Conservation (phyloP, 495 filamentous ascomycete species). For the Beverwykella pulmonaria region DNA sequence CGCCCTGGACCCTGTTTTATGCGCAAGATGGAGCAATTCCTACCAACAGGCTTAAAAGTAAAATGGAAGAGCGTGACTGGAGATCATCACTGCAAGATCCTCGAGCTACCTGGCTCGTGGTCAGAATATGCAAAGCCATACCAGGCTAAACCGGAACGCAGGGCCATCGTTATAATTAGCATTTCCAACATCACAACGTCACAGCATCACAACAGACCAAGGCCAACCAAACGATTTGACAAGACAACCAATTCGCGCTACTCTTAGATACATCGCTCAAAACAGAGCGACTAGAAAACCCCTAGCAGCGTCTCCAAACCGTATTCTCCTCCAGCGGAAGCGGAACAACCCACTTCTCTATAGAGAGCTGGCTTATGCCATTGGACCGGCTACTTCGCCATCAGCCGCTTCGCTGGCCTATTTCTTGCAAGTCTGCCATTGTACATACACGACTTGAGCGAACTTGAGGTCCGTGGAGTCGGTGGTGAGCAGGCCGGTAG, state of each 20-base stretch:
- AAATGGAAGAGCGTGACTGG: too few relatives aligned
- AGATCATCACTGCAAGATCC: neutral
- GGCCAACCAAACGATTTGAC: too few relatives aligned
- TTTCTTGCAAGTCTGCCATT: conserved; percentile 37
- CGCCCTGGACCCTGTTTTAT: too few relatives aligned
- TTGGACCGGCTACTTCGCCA: neutral
- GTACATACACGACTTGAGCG: conserved; percentile 42
- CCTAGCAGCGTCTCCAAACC: neutral
- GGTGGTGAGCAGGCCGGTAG: conserved; percentile 45
- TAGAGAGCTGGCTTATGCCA: neutral
- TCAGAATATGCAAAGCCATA: neutral
- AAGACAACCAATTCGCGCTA: neutral
- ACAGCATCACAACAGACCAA: neutral
- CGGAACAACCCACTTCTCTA: neutral
- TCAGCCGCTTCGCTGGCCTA: neutral
- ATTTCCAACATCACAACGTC: neutral
- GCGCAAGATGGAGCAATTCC: too few relatives aligned
- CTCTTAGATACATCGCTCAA: neutral
- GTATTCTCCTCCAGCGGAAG: neutral
- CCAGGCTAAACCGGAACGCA: neutral
- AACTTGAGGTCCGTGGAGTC: conserved; percentile 49
- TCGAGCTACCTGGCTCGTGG: neutral
- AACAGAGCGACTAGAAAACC: neutral
- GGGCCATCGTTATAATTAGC: neutral
- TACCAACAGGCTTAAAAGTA: too few relatives aligned